Evolutionary conservation across 805 yeast species (phyloP), one percentile per base, ranked within the genome.

Genomic region (Myxozyma sirexii): DNA sequence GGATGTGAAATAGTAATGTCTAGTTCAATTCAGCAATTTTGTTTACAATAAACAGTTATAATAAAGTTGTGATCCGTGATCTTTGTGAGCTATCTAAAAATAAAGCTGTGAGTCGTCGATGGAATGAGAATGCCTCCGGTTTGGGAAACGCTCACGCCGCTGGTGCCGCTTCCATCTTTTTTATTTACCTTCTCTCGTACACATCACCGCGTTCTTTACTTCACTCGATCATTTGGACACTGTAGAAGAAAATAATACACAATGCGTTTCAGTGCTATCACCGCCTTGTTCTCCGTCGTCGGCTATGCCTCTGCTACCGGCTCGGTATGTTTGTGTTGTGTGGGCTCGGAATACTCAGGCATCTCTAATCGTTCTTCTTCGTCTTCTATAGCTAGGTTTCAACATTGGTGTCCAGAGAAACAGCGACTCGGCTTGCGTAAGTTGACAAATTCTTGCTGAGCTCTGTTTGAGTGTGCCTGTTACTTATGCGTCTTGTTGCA

Each of bases 331-430:
- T 3, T n/a, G 33, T 29, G 33, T 21, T 13, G 33, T 42, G 42
- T 23, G n/a, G n/a, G 41, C 49, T 54, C 38, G 31, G 33, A 4
- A 33, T 33, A n/a, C 8, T 31, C 23, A 35, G 47, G 52, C 49
- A 10, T n/a, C 27, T 49, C 51, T 42, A 46, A 38, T 52, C 23
- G 35, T 38, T 29, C 24, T 31, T 10, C 27, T 27, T 38, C 42
- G 81, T 31, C 24, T 53, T 80, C 77, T 54, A 29, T 57, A 80
- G 77, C 80, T 91, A 65, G 96, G 92, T 61, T 85, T 92, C 80
- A 86, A 90, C 81, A 77, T 91, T 62, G 97, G 97, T 76, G 96
- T 87, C 68, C 77, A 88, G 76, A 84, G 85, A 70, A 82, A 84
- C 73, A 33, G 55, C 39, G 59, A 56, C 43, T 56, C 62, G 17